Conservation (phyloP, 768 basidiomycete species). For the Mycena filopes region DNA sequence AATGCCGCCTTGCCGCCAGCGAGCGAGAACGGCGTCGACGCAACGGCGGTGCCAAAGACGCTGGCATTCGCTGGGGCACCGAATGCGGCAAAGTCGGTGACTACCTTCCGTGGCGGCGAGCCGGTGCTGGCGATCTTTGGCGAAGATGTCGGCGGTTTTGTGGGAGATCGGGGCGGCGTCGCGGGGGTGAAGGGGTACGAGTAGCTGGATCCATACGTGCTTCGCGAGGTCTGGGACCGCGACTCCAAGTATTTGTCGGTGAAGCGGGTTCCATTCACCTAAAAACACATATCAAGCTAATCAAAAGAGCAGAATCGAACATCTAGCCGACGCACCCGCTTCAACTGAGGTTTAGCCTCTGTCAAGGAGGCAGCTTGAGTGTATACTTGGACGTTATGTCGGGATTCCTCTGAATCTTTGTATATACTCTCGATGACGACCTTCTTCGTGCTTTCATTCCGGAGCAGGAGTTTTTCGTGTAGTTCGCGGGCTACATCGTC, state of each 20-base stretch:
- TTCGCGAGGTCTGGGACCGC: slow-evolving; percentile 66
- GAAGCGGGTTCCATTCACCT: slow-evolving; percentile 96
- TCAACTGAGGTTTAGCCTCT: slow-evolving; percentile 81
- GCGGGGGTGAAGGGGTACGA: slow-evolving; percentile 51
- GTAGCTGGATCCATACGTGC: slow-evolving; percentile 63
- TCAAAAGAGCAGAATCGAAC: slow-evolving; percentile 19
- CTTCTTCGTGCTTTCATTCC: slow-evolving; percentile 97
- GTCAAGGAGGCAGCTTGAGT: slow-evolving; percentile 73
- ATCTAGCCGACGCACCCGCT: slow-evolving; percentile 65
- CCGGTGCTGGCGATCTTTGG: slow-evolving; percentile 40
- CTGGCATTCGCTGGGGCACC: slow-evolving; percentile 78
- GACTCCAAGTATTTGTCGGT: slow-evolving; percentile 95
- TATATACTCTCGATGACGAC: slow-evolving; percentile 97
- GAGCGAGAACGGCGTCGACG: slow-evolving; percentile 81
- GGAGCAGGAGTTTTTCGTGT: slow-evolving; percentile 88
- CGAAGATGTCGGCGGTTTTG: slow-evolving; percentile 41
- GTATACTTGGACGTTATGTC: slow-evolving; percentile 91
- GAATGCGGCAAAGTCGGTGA: slow-evolving; percentile 89
- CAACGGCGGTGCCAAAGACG: slow-evolving; percentile 87
- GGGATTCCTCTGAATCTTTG: slow-evolving; percentile 87
- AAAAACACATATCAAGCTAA: slow-evolving; percentile 29
- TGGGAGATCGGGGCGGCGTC: slow-evolving; percentile 55
- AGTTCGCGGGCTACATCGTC: slow-evolving; percentile 96
- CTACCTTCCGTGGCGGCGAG: slow-evolving; percentile 89
- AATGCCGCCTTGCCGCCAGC: slow-evolving; percentile 87